Evolutionary conservation across 2,329 filamentous ascomycete genomes (phyloP), one percentile per base, ranked within the genome.

Genomic region (Pyrenophora seminiperda): DNA sequence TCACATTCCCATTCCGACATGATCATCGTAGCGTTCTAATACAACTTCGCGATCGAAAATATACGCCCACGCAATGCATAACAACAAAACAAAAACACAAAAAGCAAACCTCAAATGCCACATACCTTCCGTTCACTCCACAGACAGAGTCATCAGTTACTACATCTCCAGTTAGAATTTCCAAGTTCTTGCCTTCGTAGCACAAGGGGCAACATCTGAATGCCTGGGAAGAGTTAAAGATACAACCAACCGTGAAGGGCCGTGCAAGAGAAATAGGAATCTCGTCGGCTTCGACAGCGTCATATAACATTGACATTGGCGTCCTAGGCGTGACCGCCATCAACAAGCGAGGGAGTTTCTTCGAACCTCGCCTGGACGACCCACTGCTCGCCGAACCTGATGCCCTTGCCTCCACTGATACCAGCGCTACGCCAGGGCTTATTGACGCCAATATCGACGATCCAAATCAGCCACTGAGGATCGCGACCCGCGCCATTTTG

Each of bases 341-440:
- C 50, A 14, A 22, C 46, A 6, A 20, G 29, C n/a, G 30, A 20
- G 7, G 40, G 44, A 7, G 53, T 41, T 15, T 65, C 63, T 38
- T 66, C 65, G 7, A 66, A 82, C 40, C 74, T 71, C 74, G 94
- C 83, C 62, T 87, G 85, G 11, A 95, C 80, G 55, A 94, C 86
- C 93, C 93, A 97, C 58, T 86, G 84, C 52, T 86, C 85, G 18
- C 90, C 91, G 78, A 97, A 97, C 63, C 92, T 91, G 47, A 97
- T 87, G 0, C 91, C 91, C 58, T 90, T 86, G 15, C 91, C 84
- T 41, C 91, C 84, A 68, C 89, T 87, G 17, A 89, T 90, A 2
- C 90, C 89, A 1, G 89, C 89, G 70, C 91, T 91, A 67, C 87
- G 88, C 88, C 92, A 95, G 3, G 91, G 90, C 3, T 88, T 83